Percentiles rank a stretch among this genome's conserved stretches.
Conservation (phyloP, 768 basidiomycete species). For the Crassisporium funariophilum region DNA sequence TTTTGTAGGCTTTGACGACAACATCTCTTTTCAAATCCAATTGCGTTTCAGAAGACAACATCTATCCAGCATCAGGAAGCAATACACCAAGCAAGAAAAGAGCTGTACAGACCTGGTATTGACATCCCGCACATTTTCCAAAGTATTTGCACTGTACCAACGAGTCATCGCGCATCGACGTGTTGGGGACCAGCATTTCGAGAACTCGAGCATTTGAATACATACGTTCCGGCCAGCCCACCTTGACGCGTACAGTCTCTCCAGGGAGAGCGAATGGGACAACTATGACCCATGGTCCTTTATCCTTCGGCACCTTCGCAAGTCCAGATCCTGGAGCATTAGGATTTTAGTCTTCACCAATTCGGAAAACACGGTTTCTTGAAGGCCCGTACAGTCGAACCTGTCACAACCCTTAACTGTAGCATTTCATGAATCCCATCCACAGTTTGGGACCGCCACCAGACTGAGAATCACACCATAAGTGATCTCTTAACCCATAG, state of each 20-base stretch:
- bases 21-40: constrained; percentile 86
- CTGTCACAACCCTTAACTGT: too few relatives aligned
- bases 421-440: too few relatives aligned
- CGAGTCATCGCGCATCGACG: constrained; percentile 62
- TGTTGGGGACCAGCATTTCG: constrained; percentile 63
- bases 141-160: constrained; percentile 85
- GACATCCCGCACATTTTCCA: constrained; percentile 88
- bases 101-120: constrained; percentile 73
- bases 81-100: neutral
- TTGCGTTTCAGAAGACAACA: constrained; percentile 87
- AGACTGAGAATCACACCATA: too few relatives aligned
- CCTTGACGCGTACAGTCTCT: constrained; percentile 71
- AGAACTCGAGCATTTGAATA: constrained; percentile 80
- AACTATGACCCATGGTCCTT: constrained; percentile 76
- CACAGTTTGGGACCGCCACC: too few relatives aligned
- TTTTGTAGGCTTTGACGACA: constrained; percentile 79
- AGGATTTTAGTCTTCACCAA: constrained; percentile 1
- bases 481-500: too few relatives aligned
- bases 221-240: constrained; percentile 71
- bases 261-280: constrained; percentile 85
- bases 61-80: constrained; percentile 40
- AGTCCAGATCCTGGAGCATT: constrained; percentile 64
- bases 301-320: constrained; percentile 47
- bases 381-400: too few relatives aligned
- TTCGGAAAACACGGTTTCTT: too few relatives aligned